Base-by-base conservation (phyloP, 2,329 filamentous ascomycete genomes). In the Xylaria sp. region DNA sequence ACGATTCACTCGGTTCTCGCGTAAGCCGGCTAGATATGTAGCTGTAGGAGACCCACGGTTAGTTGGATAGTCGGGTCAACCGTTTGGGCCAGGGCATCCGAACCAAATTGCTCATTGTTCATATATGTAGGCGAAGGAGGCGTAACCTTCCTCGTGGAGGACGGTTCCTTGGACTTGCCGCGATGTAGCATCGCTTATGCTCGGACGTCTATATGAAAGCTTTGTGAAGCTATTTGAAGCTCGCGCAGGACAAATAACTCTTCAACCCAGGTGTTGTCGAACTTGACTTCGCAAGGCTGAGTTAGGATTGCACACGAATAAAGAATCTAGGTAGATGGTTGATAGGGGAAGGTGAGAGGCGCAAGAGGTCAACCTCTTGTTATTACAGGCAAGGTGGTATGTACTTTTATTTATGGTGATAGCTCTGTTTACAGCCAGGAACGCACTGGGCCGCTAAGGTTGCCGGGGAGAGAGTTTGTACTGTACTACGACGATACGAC, bases 21-120 rank as follows among this genome's bases (percentile, higher is more conserved):
- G 89, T 39, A 95, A 85, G 71, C 90, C 87, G 72, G 89, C 84
- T 39, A 94, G 86, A 77, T 93, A 94, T 67, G 84, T 83, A 50
- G 68, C 64, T 70, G 61, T 67, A 61, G 38, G 42, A 56, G 44
- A 61, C 31, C n/a, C 38, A 56, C 13, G 42, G 61, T 69, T 57
- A 71, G 69, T 63, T 56, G 47, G 31, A 45, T 66, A 47, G 54
- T 54, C 51, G 53, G 64, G 45, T 61, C 33, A 42, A 31, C 53
- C 33, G 38, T 31, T 59, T 50, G 42, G 49, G 55, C 47, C 58
- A 61, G 68, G 45, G 61, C 45, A 61, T 64, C 61, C 83, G 74
- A 82, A 90, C 89, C 88, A 74, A 90, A 90, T 77, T 91, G 87
- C 58, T 90, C 87, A 76, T 86, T 89, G 65, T 83, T 84, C 88